Percentiles rank a stretch among this genome's conserved stretches.
Evolutionary conservation across 148 eudicot species (phyloP).

Genomic region (Cornus controversa): DNA sequence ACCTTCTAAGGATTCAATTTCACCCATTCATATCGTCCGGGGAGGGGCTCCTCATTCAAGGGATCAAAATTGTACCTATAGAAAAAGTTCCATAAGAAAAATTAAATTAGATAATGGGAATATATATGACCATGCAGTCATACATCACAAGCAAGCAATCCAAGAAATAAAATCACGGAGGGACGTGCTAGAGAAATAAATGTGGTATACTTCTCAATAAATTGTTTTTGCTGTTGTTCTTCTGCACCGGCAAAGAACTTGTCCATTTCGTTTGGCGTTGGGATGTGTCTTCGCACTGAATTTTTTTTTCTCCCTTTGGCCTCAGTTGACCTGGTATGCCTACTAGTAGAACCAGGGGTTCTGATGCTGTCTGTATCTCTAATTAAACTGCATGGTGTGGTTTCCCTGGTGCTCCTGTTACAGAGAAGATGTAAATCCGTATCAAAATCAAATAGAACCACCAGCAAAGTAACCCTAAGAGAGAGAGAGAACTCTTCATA

Average conservation of each 20-base stretch:
- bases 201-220: slow-evolving; percentile 41
- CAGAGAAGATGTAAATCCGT: slow-evolving; percentile 4
- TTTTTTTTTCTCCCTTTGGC: slow-evolving; percentile 17
- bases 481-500: slow-evolving; percentile 1
- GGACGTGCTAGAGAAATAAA: background rate
- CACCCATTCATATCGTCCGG: slow-evolving; percentile 56
- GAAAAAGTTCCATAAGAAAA: background rate
- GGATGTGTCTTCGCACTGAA: slow-evolving; percentile 28
- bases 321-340: slow-evolving; percentile 20
- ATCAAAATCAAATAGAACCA: background rate
- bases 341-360: slow-evolving; percentile 45
- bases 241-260: slow-evolving; percentile 42
- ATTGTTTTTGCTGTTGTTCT: slow-evolving; percentile 34
- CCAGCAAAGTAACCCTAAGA: background rate
- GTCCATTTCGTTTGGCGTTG: slow-evolving; percentile 40
- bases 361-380: slow-evolving; percentile 36
- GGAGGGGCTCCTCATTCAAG: slow-evolving; percentile 45
- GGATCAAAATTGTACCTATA: slow-evolving; percentile 65
- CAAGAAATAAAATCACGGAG: background rate
- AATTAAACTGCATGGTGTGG: slow-evolving; percentile 59
- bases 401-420: slow-evolving; percentile 56
- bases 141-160: background rate
- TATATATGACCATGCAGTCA: background rate
- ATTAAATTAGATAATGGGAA: background rate
- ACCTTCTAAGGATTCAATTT: slow-evolving; percentile 28